phyloP scores from a whole-genome alignment of 1,139 yeast species.

The Candida tropicalis region DNA sequence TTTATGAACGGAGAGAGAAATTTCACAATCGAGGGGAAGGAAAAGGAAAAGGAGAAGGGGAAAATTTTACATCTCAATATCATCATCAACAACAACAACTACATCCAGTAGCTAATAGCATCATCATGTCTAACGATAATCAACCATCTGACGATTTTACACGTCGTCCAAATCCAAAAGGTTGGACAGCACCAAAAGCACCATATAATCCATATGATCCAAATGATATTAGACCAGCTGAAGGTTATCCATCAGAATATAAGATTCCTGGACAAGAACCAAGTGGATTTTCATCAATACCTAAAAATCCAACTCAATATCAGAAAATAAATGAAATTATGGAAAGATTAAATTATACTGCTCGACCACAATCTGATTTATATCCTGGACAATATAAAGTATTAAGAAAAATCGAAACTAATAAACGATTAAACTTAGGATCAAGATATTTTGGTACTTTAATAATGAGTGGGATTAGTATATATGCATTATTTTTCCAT shows the following conservation, averaged over 20 bases:
- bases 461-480: slow-evolving; percentile 46
- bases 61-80: too few species aligned
- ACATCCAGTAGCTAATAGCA: too few species aligned
- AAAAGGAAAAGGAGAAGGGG: neutral
- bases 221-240: slow-evolving; percentile 72
- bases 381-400: slow-evolving; percentile 84
- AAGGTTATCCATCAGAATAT: slow-evolving; percentile 84
- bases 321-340: slow-evolving; percentile 72
- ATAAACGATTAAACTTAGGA: slow-evolving; percentile 58
- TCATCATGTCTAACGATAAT: slow-evolving; percentile 2
- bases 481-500: slow-evolving; percentile 70
- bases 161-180: slow-evolving; percentile 78
- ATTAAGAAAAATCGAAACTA: slow-evolving; percentile 60
- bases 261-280: slow-evolving; percentile 57
- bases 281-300: slow-evolving; percentile 60
- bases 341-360: slow-evolving; percentile 74
- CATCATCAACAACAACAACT: too few species aligned
- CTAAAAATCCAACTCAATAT: slow-evolving; percentile 70
- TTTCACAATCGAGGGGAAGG: slow-evolving; percentile 15
- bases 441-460: slow-evolving; percentile 53
- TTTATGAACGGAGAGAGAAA: too few species aligned
- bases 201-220: slow-evolving; percentile 89
- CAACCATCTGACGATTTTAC: slow-evolving; percentile 15
- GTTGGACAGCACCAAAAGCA: slow-evolving; percentile 82
- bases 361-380: slow-evolving; percentile 71